Evolutionary conservation across 1,284 basidiomycete genomes (phyloP).

Genomic region (Ceratobasidium sp.): DNA sequence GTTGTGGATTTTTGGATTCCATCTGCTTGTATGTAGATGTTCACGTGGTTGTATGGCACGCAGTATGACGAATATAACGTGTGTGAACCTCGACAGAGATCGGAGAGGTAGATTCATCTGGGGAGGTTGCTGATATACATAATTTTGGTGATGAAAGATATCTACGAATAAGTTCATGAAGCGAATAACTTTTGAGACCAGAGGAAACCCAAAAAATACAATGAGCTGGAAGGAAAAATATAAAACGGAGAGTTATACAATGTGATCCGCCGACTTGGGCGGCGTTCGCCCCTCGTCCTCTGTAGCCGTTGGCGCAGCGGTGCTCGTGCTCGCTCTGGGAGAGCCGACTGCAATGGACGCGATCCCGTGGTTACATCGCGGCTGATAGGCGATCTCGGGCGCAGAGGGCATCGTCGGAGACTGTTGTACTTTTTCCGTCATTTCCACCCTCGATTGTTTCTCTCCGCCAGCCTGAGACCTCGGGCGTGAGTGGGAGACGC

Average conservation of each 20-base stretch:
- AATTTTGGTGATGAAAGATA: conserved; percentile 3
- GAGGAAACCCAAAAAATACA: conserved; percentile 8
- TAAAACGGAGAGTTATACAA: conserved; percentile 3
- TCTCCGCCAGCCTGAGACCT: neutral
- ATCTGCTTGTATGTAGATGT: conserved; percentile 6
- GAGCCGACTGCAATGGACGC: conserved; percentile 20
- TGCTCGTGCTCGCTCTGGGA: conserved; percentile 34
- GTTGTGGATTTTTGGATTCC: conserved; percentile 16
- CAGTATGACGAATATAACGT: conserved; percentile 30
- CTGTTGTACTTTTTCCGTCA: neutral
- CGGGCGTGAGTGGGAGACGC: neutral
- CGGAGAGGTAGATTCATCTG: neutral
- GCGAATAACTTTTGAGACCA: conserved; percentile 19
- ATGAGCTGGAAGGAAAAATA: neutral
- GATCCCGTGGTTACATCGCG: conserved; percentile 37
- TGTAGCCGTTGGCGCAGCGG: conserved; percentile 16
- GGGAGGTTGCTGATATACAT: conserved; percentile 1
- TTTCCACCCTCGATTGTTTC: neutral
- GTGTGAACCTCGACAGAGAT: conserved; percentile 9
- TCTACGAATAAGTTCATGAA: conserved; percentile 7
- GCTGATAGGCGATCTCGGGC: conserved; percentile 37
- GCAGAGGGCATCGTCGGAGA: conserved; percentile 13
- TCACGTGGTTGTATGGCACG: conserved; percentile 5
- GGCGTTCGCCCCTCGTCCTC: conserved; percentile 27
- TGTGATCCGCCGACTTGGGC: conserved; percentile 36